These are phyloP conservation scores for Pleomassaria siparia DNA, from an alignment of 2,329 filamentous ascomycete genomes.

Conservation along the genomic window DNA sequence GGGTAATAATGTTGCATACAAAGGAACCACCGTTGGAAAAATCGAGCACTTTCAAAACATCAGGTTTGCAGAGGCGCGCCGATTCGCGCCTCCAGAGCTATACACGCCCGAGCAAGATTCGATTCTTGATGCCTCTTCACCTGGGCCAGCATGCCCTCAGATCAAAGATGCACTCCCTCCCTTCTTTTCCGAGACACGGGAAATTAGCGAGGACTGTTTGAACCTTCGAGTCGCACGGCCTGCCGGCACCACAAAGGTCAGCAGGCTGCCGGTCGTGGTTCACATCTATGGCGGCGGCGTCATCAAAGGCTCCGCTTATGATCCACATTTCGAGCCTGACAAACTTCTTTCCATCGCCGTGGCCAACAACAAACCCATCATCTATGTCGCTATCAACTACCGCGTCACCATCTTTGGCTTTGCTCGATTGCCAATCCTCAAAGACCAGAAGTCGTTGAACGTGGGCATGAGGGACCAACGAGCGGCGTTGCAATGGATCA, in stretches of 20 bases:
- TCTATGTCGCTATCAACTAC: constrained; percentile 21
- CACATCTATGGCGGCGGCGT: constrained; percentile 10
- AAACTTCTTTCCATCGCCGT: constrained; percentile 47
- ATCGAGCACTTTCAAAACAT: constrained; percentile 15
- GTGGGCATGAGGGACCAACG: constrained; percentile 33
- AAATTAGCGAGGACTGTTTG: constrained; percentile 16
- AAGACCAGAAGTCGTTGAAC: constrained; percentile 29
- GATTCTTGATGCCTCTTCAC: constrained; percentile 6
- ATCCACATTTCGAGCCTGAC: constrained; percentile 39
- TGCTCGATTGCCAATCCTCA: constrained; percentile 12
- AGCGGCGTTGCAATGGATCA: constrained; percentile 31
- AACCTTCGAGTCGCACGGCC: constrained; percentile 7
- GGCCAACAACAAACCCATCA: constrained; percentile 37
- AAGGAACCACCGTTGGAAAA: constrained; percentile 1
- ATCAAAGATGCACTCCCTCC: constrained; percentile 8
- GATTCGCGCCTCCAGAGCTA: constrained; percentile 12
- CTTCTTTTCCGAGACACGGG: constrained; percentile 10
- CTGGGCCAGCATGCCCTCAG: constrained; percentile 12
- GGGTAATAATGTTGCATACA: too few species aligned
- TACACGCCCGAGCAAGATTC: constrained; percentile 4
- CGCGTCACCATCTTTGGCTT: constrained; percentile 38
- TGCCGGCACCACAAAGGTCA: background rate
- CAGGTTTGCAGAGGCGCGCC: constrained; percentile 9
- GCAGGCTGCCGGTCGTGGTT: constrained; percentile 10
- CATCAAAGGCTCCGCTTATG: constrained; percentile 11